Evolutionary conservation across 495 filamentous ascomycete species (phyloP), one percentile per base, ranked within the genome.

Genomic region (Chaetomium fimeti): DNA sequence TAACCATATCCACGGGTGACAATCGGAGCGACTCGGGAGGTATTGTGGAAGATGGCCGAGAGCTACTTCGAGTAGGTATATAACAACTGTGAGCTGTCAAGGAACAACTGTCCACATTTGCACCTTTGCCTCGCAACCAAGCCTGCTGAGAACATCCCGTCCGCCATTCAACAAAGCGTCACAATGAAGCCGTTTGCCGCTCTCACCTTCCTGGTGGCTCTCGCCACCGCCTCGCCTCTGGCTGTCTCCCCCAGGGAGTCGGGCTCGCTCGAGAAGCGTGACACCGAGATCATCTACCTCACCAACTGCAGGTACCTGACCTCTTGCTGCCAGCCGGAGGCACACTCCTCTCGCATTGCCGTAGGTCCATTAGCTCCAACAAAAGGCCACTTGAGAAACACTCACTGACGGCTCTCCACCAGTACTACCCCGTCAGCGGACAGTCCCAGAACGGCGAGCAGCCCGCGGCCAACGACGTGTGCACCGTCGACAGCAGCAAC

Each of bases 211-310:
- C 32, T 63, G 29, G 20, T 56, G 24, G 38, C 61, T 18, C 38
- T 56, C 36, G 61, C 51, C 61, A 54, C 51, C 38, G 51, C 61
- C 55, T 25, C 32, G 22, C 55, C 55, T 20, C 36, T 57, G 2
- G 55, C 0, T 1, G 24, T 43, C 22, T 3, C 20, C 22, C 36
- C 55, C 24, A 32, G 18, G 8, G 55, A 42, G 22, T 5, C 3
- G 2, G 32, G 13, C 38, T 25, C 32, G 32, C 55, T 57, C 36
- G 55, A n/a, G 20, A 57, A 57, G 55, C 55, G 55, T 22, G 55
- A 57, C 55, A 59, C 56, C 56, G 56, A 59, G 18, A 47, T 59
- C 42, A 8, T 59, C 56, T 59, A 59, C 25, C 56, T 59, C 5
- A 12, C 18, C 22, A 59, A 59, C 56, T 59, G 40, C 56, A n/a